Percentiles rank a stretch among this genome's conserved stretches.
Evolutionary conservation across 495 filamentous ascomycete genomes (phyloP).

Genomic region (Trichoderma erinaceum): DNA sequence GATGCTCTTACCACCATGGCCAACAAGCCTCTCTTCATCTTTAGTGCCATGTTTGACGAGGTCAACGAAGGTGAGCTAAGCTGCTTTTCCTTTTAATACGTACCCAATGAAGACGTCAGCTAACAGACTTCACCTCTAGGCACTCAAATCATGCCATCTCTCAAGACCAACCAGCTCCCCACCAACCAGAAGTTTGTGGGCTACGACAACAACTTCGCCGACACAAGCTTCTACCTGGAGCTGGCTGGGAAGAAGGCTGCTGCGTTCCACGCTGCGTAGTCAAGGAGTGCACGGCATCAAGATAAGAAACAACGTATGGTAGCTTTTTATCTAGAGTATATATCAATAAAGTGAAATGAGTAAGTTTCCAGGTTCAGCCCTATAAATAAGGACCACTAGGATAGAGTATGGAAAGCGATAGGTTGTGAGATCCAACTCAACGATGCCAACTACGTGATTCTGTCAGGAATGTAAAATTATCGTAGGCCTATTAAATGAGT

Average conservation of each 20-base stretch:
- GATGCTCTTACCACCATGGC: constrained; percentile 21
- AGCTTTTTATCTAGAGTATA: not conserved
- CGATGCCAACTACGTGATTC: too few relatives aligned
- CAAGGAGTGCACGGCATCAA: not conserved
- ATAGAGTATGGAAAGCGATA: too few relatives aligned
- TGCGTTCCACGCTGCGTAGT: not conserved
- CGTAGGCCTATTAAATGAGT: too few relatives aligned
- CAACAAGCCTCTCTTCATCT: constrained; percentile 29
- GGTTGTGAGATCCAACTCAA: too few relatives aligned
- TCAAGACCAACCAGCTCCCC: constrained; percentile 24
- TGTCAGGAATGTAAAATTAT: too few relatives aligned
- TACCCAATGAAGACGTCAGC: not conserved
- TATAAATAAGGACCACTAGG: too few relatives aligned
- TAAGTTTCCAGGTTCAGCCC: not conserved
- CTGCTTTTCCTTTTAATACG: not conserved
- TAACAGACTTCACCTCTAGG: not conserved
- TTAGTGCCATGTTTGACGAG: constrained; percentile 33
- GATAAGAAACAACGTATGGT: not conserved
- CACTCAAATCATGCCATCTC: constrained; percentile 23
- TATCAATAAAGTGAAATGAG: not conserved
- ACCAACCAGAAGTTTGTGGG: constrained; percentile 28
- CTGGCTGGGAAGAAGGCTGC: not conserved
- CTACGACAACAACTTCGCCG: constrained; percentile 23
- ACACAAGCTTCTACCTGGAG: constrained; percentile 7
- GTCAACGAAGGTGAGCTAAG: constrained; percentile 22